Evolutionary conservation across 2,329 filamentous ascomycete genomes (phyloP), one percentile per base, ranked within the genome.

Genomic region (Epicoccum sorghinum): DNA sequence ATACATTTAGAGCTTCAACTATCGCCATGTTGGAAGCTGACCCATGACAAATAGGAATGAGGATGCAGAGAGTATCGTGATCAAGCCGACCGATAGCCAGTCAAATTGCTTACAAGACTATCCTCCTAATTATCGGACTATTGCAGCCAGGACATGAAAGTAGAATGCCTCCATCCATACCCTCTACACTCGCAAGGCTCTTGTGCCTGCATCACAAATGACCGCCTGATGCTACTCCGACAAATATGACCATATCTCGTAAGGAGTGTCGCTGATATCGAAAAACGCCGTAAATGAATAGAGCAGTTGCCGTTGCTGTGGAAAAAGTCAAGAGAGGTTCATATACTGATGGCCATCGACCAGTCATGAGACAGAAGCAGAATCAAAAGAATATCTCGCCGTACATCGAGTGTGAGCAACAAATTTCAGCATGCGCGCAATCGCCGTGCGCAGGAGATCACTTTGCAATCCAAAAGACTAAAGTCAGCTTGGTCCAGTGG

Each of bases 401-500:
- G 23, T 7, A 40, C 40, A 43, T 27, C 9, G 38, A 18, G n/a
- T 33, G 44, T n/a, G 40, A 10, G 14, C 39, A 32, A 14, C 24
- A 24, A 36, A 14, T 27, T 9, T 22, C 10, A 23, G 13, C 7
- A 23, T 14, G 6, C 18, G 24, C 27, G 40, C 32, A 42, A 37
- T 24, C 10, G 25, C 5, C 27, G 14, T 33, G 38, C 39, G 27
- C 14, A 7, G 30, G 30, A 18, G 29, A 42, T 14, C 23, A 22
- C 2, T 38, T 29, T 32, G 23, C 9, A 30, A 32, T 18, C n/a
- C 32, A 14, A 9, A 12, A 24, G 25, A 27, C 29, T 36, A 52
- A 22, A 48, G 40, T 54, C 40, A 71, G 59, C 67, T 73, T 14
- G 71, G 65, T 5, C 71, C 73, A 14, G 71, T 73, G 36, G 72